Evolutionary conservation across 495 filamentous ascomycete species (phyloP).

Genomic region (Penicillium tannophilum): DNA sequence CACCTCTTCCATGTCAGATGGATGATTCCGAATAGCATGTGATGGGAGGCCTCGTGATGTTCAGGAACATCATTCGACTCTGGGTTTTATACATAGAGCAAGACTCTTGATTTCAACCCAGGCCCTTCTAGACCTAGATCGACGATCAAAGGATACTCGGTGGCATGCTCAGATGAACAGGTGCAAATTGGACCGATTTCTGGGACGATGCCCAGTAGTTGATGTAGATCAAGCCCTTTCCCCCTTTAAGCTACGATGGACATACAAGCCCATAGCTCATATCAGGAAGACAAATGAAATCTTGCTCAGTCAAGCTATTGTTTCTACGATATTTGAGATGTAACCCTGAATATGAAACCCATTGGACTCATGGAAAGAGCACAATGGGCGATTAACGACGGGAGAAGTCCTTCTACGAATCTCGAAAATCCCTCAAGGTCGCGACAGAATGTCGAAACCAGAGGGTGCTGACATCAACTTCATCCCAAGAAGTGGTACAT

Average conservation of each 20-base stretch:
- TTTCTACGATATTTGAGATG: slow-evolving; percentile 26
- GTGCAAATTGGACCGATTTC: too few species aligned
- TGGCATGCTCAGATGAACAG: too few species aligned
- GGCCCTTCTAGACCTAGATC: too few species aligned
- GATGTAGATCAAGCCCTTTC: too few species aligned
- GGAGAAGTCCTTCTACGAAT: slow-evolving; percentile 53
- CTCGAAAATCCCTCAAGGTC: slow-evolving; percentile 42
- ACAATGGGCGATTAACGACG: slow-evolving; percentile 63
- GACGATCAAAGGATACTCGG: too few species aligned
- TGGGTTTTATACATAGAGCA: too few species aligned
- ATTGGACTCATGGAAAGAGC: slow-evolving; percentile 49
- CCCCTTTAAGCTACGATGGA: too few species aligned
- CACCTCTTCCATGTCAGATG: too few species aligned
- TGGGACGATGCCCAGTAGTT: too few species aligned
- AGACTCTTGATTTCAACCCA: too few species aligned
- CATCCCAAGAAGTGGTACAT: slow-evolving; percentile 45
- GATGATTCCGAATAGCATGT: not conserved
- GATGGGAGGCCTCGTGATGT: not conserved
- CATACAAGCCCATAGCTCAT: too few species aligned
- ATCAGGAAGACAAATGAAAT: not conserved
- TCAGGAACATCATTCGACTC: too few species aligned
- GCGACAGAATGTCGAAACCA: slow-evolving; percentile 55
- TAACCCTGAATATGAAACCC: slow-evolving; percentile 59
- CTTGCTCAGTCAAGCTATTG: not conserved
- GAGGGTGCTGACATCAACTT: slow-evolving; percentile 48